Conservation (phyloP, 2,329 filamentous ascomycete genomes). For the Colletotrichum phormii region DNA sequence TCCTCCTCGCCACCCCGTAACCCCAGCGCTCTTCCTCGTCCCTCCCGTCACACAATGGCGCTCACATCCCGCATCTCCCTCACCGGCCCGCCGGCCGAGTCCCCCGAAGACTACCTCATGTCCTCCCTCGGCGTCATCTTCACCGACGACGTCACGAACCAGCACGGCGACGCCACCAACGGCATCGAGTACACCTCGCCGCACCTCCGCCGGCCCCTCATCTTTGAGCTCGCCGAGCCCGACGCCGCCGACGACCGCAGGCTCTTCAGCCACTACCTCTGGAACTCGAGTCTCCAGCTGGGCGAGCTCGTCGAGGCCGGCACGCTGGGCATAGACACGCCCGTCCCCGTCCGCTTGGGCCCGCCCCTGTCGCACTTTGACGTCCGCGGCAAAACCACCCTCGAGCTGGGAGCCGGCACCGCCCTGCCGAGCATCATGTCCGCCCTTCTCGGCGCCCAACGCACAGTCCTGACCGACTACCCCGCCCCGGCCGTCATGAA, state of each 20-base stretch:
- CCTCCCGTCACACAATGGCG: conserved; percentile 50
- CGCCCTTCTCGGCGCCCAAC: conserved; percentile 57
- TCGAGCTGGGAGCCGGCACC: conserved; percentile 78
- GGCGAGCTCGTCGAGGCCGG: conserved; percentile 67
- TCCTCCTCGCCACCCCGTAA: not conserved
- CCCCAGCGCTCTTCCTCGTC: conserved; percentile 18
- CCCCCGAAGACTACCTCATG: conserved; percentile 71
- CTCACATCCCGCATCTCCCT: conserved; percentile 59
- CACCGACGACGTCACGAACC: conserved; percentile 73
- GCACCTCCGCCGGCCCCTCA: conserved; percentile 57
- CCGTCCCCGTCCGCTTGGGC: conserved; percentile 10
- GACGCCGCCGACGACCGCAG: conserved; percentile 63
- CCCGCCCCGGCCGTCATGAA: conserved; percentile 69
- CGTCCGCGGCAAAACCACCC: conserved; percentile 61
- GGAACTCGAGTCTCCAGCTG: conserved; percentile 73
- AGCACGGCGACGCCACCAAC: conserved; percentile 72
- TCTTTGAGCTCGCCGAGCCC: conserved; percentile 60
- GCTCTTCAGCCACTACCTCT: conserved; percentile 79
- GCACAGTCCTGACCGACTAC: conserved; percentile 75
- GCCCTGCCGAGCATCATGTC: conserved; percentile 64
- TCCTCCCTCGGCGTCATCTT: conserved; percentile 73
- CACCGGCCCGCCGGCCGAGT: conserved; percentile 48
- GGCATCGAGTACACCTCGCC: conserved; percentile 70
- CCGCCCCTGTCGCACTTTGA: conserved; percentile 50
- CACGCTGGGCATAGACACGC: conserved; percentile 45